A percentile compares a stretch with the other conserved stretches of the same genome.
phyloP scores from a whole-genome alignment of 768 basidiomycete species.

The Mycena rebaudengoi region DNA sequence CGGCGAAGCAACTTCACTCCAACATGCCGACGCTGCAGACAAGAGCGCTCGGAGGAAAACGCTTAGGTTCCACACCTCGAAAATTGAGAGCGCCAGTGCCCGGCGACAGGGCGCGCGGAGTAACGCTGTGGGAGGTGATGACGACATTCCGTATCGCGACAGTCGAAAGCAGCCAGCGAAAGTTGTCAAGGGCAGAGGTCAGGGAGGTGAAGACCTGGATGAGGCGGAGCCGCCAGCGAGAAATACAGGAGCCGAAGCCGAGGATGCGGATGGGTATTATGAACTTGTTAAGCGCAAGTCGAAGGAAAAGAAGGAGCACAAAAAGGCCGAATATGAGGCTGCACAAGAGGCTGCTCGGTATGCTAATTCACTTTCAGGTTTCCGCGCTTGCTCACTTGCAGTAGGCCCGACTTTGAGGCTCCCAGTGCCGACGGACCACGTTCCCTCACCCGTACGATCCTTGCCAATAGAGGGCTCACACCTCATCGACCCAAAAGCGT shows the following conservation, averaged over 20 bases:
- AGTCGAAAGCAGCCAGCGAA: slow-evolving; percentile 67
- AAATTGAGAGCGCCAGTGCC: slow-evolving; percentile 84
- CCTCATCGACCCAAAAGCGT: slow-evolving; percentile 88
- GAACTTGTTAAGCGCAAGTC: slow-evolving; percentile 83
- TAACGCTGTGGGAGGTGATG: slow-evolving; percentile 85
- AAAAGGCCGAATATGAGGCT: slow-evolving; percentile 84
- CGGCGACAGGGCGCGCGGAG: slow-evolving; percentile 78
- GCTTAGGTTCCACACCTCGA: slow-evolving; percentile 92
- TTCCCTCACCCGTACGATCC: slow-evolving; percentile 87
- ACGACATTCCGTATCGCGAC: slow-evolving; percentile 92
- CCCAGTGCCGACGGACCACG: slow-evolving; percentile 73
- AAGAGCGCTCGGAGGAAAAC: slow-evolving; percentile 84
- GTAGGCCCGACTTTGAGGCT: slow-evolving; percentile 42
- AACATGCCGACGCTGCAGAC: slow-evolving; percentile 79
- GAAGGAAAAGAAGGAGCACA: slow-evolving; percentile 77
- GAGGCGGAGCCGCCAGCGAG: slow-evolving; percentile 57
- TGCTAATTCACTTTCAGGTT: slow-evolving; percentile 29
- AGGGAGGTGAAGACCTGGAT: slow-evolving; percentile 75
- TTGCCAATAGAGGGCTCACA: slow-evolving; percentile 94
- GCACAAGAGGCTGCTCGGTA: slow-evolving; percentile 65
- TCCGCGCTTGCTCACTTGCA: slow-evolving; percentile 11
- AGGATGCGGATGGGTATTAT: slow-evolving; percentile 83
- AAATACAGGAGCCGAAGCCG: slow-evolving; percentile 46
- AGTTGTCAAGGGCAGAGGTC: slow-evolving; percentile 46
- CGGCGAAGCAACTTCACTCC: slow-evolving; percentile 79